These are phyloP conservation scores for Cyathus striatus DNA, from an alignment of 768 basidiomycete genomes.

Conservation along the genomic window DNA sequence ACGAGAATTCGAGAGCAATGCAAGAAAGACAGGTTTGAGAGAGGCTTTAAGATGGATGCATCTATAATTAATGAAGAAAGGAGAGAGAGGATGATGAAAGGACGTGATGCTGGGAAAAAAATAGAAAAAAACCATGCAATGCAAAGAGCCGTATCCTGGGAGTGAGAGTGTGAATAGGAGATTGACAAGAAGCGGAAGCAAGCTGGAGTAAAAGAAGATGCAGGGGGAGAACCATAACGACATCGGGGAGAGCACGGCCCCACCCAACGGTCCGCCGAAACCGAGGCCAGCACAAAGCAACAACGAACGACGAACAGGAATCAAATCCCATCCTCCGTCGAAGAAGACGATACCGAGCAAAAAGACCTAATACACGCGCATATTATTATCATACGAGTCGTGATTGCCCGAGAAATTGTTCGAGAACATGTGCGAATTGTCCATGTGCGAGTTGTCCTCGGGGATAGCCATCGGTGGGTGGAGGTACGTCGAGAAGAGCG, in stretches of 20 bases:
- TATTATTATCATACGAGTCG: not conserved
- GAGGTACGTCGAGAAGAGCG: conserved; percentile 43
- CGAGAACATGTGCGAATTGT: not conserved
- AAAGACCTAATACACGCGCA: not conserved
- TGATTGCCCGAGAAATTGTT: not conserved
- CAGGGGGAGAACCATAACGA: not conserved
- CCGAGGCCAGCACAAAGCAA: too few species aligned
- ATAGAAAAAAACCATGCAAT: conserved; percentile 7
- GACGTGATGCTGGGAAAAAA: not conserved
- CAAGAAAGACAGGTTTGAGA: conserved; percentile 2
- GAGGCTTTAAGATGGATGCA: conserved; percentile 3
- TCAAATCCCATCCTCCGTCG: not conserved
- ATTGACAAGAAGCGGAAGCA: too few species aligned
- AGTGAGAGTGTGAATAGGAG: too few species aligned
- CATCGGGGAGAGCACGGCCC: not conserved
- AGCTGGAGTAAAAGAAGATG: not conserved
- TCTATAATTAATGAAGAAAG: not conserved
- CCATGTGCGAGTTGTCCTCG: conserved; percentile 17
- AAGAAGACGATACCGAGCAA: not conserved
- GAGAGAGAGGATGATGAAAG: not conserved
- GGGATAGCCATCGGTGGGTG: conserved; percentile 41
- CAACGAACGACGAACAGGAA: too few species aligned
- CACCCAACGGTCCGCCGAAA: not conserved
- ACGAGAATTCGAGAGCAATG: conserved; percentile 1
- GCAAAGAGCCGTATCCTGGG: conserved; percentile 12